These are phyloP conservation scores for Gypsophila paniculata DNA, from an alignment of 179 eudicot species.

Conservation along the genomic window DNA sequence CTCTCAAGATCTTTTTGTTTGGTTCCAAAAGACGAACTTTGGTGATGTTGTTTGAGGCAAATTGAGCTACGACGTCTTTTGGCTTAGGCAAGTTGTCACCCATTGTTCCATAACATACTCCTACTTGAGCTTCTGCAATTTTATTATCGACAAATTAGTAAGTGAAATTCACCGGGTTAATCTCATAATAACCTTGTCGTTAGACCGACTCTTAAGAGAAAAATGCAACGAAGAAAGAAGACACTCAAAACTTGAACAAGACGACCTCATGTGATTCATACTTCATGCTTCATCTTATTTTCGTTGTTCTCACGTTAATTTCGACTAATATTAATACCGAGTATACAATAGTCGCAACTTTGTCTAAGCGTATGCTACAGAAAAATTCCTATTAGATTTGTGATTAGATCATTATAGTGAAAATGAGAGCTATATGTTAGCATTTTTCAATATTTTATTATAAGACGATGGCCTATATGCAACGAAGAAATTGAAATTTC, in stretches of 20 bases:
- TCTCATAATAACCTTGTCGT: too few species aligned
- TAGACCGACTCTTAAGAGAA: not conserved
- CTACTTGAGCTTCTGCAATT: slow-evolving; percentile 48
- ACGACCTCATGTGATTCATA: not conserved
- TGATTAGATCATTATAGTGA: too few species aligned
- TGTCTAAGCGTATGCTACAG: too few species aligned
- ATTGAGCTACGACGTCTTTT: slow-evolving; percentile 33
- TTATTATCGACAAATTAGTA: not conserved
- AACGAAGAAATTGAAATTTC: too few species aligned
- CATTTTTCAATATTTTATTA: too few species aligned
- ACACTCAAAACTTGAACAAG: not conserved
- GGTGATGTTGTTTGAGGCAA: slow-evolving; percentile 32
- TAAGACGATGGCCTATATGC: too few species aligned
- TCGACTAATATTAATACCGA: too few species aligned
- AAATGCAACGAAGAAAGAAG: not conserved
- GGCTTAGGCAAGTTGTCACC: slow-evolving; percentile 41
- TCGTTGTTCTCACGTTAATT: too few species aligned
- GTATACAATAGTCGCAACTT: too few species aligned
- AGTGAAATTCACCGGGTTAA: too few species aligned
- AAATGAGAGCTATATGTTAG: too few species aligned
- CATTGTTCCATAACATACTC: slow-evolving; percentile 44
- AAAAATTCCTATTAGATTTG: too few species aligned
- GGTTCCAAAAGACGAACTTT: slow-evolving; percentile 57
- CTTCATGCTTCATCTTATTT: not conserved
- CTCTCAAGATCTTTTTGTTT: slow-evolving; percentile 34